A percentile compares a stretch with the other conserved stretches of the same genome.
These are phyloP conservation scores for Entomortierella parvispora DNA, from an alignment of 192 early-diverging fungal genomes.

Conservation along the genomic window DNA sequence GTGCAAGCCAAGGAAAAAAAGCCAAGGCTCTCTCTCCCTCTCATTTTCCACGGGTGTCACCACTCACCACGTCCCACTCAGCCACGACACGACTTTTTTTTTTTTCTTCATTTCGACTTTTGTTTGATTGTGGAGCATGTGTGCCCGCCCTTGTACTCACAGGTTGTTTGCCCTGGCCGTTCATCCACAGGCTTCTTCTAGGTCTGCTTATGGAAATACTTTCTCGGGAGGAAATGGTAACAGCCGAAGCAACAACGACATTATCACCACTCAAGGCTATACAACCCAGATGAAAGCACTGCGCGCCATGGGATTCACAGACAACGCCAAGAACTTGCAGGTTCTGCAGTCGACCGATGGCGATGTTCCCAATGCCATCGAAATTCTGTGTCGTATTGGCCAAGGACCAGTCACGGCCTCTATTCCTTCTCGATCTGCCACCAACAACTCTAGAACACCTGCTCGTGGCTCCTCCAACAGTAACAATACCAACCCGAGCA, in stretches of 20 bases:
- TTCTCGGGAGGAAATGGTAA: slow-evolving; percentile 33
- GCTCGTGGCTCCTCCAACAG: slow-evolving; percentile 5
- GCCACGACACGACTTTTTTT: not conserved
- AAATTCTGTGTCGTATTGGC: slow-evolving; percentile 68
- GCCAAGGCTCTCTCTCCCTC: slow-evolving; percentile 1
- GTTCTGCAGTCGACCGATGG: slow-evolving; percentile 78
- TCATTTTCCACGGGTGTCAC: not conserved
- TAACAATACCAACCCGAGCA: slow-evolving; percentile 17
- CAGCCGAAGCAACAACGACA: slow-evolving; percentile 9
- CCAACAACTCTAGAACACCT: slow-evolving; percentile 8
- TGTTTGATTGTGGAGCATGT: too few species aligned
- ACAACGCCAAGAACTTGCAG: slow-evolving; percentile 70
- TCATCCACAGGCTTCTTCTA: slow-evolving; percentile 7
- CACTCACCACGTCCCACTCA: not conserved
- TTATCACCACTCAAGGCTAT: slow-evolving; percentile 52
- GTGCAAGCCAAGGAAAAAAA: too few species aligned
- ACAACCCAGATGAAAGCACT: slow-evolving; percentile 46
- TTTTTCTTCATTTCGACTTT: not conserved
- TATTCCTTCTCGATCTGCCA: slow-evolving; percentile 6
- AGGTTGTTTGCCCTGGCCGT: too few species aligned
- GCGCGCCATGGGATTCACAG: slow-evolving; percentile 87
- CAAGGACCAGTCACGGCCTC: slow-evolving; percentile 39
- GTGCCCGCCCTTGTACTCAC: not conserved
- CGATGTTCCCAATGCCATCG: slow-evolving; percentile 79
- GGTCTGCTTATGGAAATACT: slow-evolving; percentile 47